Percentiles rank a stretch among this genome's conserved stretches.
Evolutionary conservation across 1,284 basidiomycete species (phyloP).

Genomic region (Ustilago trichophora): DNA sequence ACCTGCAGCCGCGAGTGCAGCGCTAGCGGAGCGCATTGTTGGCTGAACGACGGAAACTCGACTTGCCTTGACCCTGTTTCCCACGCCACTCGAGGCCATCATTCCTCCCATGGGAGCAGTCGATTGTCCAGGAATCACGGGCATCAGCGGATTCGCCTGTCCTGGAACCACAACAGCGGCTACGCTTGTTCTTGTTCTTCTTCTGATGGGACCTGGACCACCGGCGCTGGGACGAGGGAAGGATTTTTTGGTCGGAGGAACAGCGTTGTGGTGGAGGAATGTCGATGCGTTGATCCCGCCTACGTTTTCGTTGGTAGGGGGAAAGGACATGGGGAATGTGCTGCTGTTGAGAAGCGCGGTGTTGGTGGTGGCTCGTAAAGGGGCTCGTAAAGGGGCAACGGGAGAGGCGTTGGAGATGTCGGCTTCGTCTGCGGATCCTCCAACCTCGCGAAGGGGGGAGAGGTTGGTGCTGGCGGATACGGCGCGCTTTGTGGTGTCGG

Average conservation of each 20-base stretch:
- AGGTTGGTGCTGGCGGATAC: slow-evolving; percentile 7
- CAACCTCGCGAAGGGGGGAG: slow-evolving; percentile 18
- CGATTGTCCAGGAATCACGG: slow-evolving; percentile 10
- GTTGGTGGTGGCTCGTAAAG: slow-evolving; percentile 17
- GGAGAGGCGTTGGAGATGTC: slow-evolving; percentile 18
- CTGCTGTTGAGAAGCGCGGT: too few relatives aligned
- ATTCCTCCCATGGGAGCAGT: too few relatives aligned
- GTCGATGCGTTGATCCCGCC: too few relatives aligned
- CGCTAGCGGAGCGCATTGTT: not conserved
- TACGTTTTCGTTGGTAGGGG: too few relatives aligned
- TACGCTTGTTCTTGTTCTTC: slow-evolving; percentile 15
- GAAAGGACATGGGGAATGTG: too few relatives aligned
- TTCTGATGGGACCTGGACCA: slow-evolving; percentile 31
- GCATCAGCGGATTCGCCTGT: not conserved
- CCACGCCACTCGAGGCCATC: slow-evolving; percentile 10
- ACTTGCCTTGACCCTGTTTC: slow-evolving; percentile 27
- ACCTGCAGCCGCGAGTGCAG: not conserved
- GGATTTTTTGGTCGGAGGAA: slow-evolving; percentile 26
- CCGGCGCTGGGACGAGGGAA: slow-evolving; percentile 39
- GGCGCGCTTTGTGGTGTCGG: slow-evolving; percentile 2
- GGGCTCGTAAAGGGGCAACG: not conserved
- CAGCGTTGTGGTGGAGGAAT: too few relatives aligned
- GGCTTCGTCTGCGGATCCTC: slow-evolving; percentile 19
- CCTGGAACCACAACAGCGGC: slow-evolving; percentile 9
- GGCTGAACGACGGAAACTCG: slow-evolving; percentile 5